Evolutionary conservation across 257 asterid genomes (phyloP).

Genomic region (Solanum piurae): DNA sequence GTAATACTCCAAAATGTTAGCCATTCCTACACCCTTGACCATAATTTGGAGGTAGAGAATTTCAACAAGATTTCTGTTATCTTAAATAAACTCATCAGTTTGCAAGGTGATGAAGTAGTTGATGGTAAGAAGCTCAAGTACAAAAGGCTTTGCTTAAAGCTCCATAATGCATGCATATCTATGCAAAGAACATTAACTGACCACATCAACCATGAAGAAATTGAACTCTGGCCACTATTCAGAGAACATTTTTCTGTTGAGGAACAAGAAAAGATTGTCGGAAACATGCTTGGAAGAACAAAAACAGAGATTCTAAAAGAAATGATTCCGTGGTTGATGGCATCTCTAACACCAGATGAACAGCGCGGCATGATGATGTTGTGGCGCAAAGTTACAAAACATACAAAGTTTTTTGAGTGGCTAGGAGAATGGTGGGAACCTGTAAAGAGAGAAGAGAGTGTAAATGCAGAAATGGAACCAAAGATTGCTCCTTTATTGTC

Average conservation of each 20-base stretch:
- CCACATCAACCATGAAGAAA: constrained; percentile 66
- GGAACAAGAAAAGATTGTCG: constrained; percentile 77
- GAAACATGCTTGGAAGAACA: constrained; percentile 63
- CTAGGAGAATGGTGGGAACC: constrained; percentile 85
- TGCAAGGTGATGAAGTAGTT: constrained; percentile 20
- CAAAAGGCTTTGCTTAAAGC: constrained; percentile 41
- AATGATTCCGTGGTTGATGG: constrained; percentile 79
- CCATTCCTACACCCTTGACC: constrained; percentile 67
- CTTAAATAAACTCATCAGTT: constrained; percentile 32
- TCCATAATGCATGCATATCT: constrained; percentile 53
- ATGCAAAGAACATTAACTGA: constrained; percentile 58
- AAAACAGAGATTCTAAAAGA: constrained; percentile 52
- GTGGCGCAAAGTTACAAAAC: constrained; percentile 53
- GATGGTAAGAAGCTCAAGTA: constrained; percentile 16
- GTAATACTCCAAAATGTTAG: constrained; percentile 55
- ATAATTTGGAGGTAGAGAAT: constrained; percentile 48
- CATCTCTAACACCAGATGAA: constrained; percentile 46
- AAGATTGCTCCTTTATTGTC: constrained; percentile 22
- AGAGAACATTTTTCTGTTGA: constrained; percentile 46
- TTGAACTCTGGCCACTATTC: constrained; percentile 61
- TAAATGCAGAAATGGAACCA: constrained; percentile 30
- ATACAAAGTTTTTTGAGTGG: constrained; percentile 72
- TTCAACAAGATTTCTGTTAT: constrained; percentile 39
- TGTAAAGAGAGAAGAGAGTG: constrained; percentile 26
- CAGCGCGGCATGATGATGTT: constrained; percentile 41